Evolutionary conservation across 2,329 filamentous ascomycete species (phyloP), one percentile per base, ranked within the genome.

Genomic region (Aspergillus brunneoviolaceus): DNA sequence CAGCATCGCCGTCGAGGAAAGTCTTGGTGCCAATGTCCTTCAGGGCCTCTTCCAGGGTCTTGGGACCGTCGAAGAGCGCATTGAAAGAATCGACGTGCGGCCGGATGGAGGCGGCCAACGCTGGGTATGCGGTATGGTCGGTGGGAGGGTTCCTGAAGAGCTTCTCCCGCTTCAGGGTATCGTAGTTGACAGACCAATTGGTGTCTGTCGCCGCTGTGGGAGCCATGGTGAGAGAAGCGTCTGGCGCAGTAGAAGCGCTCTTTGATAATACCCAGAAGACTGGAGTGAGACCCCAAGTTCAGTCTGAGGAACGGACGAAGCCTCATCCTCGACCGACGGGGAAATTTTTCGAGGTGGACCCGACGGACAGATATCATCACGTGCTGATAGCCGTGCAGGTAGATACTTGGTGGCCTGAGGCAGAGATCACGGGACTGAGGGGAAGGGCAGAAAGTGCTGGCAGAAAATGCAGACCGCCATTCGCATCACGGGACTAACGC

Each of bases 71-170:
- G 73, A 97, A 96, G 51, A 98, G 83, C 55, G 88, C 88, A 81
- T 99, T 96, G 85, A 97, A 99, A 6, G 95, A 95, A 71, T 97
- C 89, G 69, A 98, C 89, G 77, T 99, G 95, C 53, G 95, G 95
- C 66, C 90, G 84, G 61, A 98, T 88, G n/a, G 94, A 91, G 62
- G 85, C 85, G 69, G 93, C 89, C 51, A 99, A 86, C 23, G 90
- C 85, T 14, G 95, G 95, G 72, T 96, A 98, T 60, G 94, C 92
- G 10, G 90, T 90, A 68, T 87, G 89, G 74, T 98, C 93, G 71
- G 86, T 89, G 0, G 95, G 94, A 19, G 95, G 94, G 67, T 96
- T 88, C 70, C 86, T 84, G 76, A 99, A 99, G 23, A 99, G 89
- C 55, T 90, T 85, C 72, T 99, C 91, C 70, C 94, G 89, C 61